phyloP scores from a whole-genome alignment of 805 yeast genomes.

The Cyberlindnera euphorbiae region DNA sequence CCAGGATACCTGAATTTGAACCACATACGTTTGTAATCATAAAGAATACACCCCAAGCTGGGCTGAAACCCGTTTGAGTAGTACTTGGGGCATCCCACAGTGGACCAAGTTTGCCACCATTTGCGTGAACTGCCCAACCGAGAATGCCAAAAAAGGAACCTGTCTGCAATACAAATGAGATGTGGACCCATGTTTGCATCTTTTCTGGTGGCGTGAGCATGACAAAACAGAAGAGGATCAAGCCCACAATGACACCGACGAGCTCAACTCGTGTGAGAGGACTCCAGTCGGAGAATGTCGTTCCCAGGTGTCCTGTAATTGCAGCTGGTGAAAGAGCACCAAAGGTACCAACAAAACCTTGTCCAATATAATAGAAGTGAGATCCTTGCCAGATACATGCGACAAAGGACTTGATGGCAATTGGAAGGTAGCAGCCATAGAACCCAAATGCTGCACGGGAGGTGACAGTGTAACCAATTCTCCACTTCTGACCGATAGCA shows the following conservation, averaged over 20 bases:
- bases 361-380: slow-evolving; percentile 33
- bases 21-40: slow-evolving; percentile 17
- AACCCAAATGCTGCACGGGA: slow-evolving; percentile 36
- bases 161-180: slow-evolving; percentile 24
- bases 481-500: slow-evolving; percentile 27
- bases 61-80: slow-evolving; percentile 27
- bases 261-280: slow-evolving; percentile 11
- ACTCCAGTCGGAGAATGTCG: slow-evolving; percentile 12
- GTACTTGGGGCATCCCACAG: slow-evolving; percentile 9
- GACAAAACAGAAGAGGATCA: slow-evolving; percentile 35
- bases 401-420: slow-evolving; percentile 32
- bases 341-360: slow-evolving; percentile 30
- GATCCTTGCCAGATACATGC: slow-evolving; percentile 38
- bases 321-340: slow-evolving; percentile 25
- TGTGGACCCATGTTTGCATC: slow-evolving; percentile 24
- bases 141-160: slow-evolving; percentile 30
- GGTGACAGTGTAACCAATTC: slow-evolving; percentile 34
- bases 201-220: slow-evolving; percentile 30
- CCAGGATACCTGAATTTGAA: slow-evolving; percentile 28
- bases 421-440: slow-evolving; percentile 30
- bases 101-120: slow-evolving; percentile 26
- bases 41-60: slow-evolving; percentile 26
- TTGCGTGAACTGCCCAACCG: slow-evolving; percentile 26
- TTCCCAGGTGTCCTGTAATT: slow-evolving; percentile 28
- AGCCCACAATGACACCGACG: slow-evolving; percentile 34